Conservation (phyloP, 495 filamentous ascomycete genomes). For the Patellaria atrata region DNA sequence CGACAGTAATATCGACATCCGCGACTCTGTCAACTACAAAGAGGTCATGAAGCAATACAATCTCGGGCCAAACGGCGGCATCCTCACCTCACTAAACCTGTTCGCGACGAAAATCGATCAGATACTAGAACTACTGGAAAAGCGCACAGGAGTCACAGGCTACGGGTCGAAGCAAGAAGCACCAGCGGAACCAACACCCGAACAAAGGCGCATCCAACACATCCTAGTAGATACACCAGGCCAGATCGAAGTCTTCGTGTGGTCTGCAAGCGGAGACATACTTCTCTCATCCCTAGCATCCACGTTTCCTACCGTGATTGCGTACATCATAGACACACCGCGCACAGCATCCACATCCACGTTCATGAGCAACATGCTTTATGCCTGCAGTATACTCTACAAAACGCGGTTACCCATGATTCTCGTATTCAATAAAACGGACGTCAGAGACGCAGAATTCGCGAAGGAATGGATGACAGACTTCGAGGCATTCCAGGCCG, state of each 20-base stretch:
- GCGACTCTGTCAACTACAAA: slow-evolving; percentile 97
- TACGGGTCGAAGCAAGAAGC: slow-evolving; percentile 5
- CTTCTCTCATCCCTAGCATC: slow-evolving; percentile 86
- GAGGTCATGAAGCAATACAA: slow-evolving; percentile 99
- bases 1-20: slow-evolving; percentile 92
- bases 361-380: slow-evolving; percentile 99
- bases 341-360: slow-evolving; percentile 82
- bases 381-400: slow-evolving; percentile 94
- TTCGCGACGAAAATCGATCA: slow-evolving; percentile 98
- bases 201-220: slow-evolving; percentile 54
- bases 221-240: slow-evolving; percentile 92
- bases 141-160: slow-evolving; percentile 35
- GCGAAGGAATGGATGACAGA: slow-evolving; percentile 99
- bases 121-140: slow-evolving; percentile 76
- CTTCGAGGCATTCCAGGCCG: slow-evolving; percentile 87
- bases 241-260: slow-evolving; percentile 97
- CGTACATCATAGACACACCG: slow-evolving; percentile 94
- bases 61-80: slow-evolving; percentile 94
- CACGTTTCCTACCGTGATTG: slow-evolving; percentile 87
- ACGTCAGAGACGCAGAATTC: slow-evolving; percentile 78
- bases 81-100: slow-evolving; percentile 86
- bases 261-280: slow-evolving; percentile 86
- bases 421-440: slow-evolving; percentile 95
- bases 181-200: slow-evolving; percentile 29
- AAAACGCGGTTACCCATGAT: slow-evolving; percentile 98